Percentiles rank a stretch among this genome's conserved stretches.
phyloP scores from a whole-genome alignment of 345 rosid species.

The Laguncularia racemosa region DNA sequence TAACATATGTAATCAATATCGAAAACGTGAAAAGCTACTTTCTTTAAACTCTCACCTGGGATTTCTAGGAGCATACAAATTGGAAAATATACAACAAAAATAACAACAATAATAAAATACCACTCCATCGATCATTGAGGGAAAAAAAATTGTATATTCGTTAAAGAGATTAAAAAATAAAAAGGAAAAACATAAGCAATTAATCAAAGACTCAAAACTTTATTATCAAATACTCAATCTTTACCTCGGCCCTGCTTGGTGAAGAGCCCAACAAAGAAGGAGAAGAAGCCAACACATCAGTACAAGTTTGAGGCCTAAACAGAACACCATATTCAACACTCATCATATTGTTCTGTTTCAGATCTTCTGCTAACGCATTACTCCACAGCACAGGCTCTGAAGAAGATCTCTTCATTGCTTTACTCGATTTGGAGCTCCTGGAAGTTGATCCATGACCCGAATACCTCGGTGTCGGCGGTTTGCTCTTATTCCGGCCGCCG shows the following conservation, averaged over 20 bases:
- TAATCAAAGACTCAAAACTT: too few relatives aligned
- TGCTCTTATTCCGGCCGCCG: slow-evolving; percentile 17
- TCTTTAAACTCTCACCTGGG: too few relatives aligned
- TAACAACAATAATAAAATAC: too few relatives aligned
- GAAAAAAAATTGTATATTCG: too few relatives aligned
- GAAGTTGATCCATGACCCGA: slow-evolving; percentile 19
- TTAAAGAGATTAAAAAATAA: too few relatives aligned
- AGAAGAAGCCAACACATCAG: slow-evolving; percentile 46
- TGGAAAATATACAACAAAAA: too few relatives aligned
- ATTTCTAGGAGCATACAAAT: too few relatives aligned
- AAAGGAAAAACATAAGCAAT: too few relatives aligned
- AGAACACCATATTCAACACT: slow-evolving; percentile 11
- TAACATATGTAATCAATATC: too few relatives aligned
- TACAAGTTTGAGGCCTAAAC: slow-evolving; percentile 27
- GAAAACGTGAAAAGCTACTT: too few relatives aligned
- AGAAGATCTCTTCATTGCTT: slow-evolving; percentile 44
- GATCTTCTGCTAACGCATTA: slow-evolving; percentile 8
- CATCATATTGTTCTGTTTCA: slow-evolving; percentile 1
- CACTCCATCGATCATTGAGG: too few relatives aligned
- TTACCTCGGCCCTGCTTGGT: slow-evolving; percentile 38
- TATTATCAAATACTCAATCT: background rate
- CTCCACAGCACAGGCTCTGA: slow-evolving; percentile 50
- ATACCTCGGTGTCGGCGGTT: slow-evolving; percentile 15
- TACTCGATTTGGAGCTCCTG: slow-evolving; percentile 16
- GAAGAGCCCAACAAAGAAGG: slow-evolving; percentile 26